A percentile compares a stretch with the other conserved stretches of the same genome.
Evolutionary conservation across 768 basidiomycete genomes (phyloP).

Genomic region (Stropharia rugosoannulata): DNA sequence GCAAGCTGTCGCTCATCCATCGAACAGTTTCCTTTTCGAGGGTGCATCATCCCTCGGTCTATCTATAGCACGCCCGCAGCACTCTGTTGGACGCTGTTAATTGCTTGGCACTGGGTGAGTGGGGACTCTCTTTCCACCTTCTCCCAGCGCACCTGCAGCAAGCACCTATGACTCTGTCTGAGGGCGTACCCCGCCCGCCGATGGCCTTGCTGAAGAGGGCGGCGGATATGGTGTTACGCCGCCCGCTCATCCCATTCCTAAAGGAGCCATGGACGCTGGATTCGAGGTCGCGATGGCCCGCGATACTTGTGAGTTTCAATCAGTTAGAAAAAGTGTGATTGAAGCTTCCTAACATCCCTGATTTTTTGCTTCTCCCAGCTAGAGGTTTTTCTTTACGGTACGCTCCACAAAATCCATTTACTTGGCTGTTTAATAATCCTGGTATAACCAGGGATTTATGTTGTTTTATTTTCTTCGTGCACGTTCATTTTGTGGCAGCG

Average conservation of each 20-base stretch:
- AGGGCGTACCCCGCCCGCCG: conserved; percentile 2
- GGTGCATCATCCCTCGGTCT: conserved; percentile 2
- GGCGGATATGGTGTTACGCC: conserved; percentile 8
- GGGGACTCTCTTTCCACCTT: conserved; percentile 1
- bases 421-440: not conserved
- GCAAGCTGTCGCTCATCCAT: not conserved
- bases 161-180: not conserved
- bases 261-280: conserved; percentile 19
- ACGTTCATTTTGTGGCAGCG: conserved; percentile 12
- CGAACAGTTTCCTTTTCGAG: not conserved
- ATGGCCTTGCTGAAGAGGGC: conserved; percentile 5
- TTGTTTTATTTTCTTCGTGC: conserved; percentile 17
- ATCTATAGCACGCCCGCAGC: conserved; percentile 5
- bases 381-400: conserved; percentile 21
- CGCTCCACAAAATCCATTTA: not conserved
- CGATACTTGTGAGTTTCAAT: conserved; percentile 19
- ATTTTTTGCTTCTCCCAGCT: conserved; percentile 8
- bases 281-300: conserved; percentile 21
- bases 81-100: conserved; percentile 6
- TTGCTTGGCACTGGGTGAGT: conserved; percentile 13
- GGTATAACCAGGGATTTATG: conserved; percentile 13
- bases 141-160: conserved; percentile 3
- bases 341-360: not conserved
- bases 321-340: not conserved
- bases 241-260: conserved; percentile 21